phyloP scores from a whole-genome alignment of 2,329 filamentous ascomycete species.

The Fusarium coffeatum region DNA sequence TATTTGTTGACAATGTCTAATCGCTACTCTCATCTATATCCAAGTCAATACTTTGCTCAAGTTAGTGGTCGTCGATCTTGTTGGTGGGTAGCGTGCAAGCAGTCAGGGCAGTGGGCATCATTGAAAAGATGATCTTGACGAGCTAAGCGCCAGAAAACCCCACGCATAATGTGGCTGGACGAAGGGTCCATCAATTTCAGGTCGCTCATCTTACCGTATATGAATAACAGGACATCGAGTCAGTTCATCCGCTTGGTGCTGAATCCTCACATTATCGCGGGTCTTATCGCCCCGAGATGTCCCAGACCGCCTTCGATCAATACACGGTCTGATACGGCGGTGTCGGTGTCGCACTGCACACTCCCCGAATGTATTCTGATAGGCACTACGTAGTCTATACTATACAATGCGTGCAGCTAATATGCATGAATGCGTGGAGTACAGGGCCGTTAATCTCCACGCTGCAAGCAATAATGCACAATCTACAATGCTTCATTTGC shows the following conservation, averaged over 20 bases:
- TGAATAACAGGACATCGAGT: not conserved
- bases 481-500: constrained; percentile 18
- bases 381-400: not conserved
- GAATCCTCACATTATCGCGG: not conserved
- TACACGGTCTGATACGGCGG: constrained; percentile 19
- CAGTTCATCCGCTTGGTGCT: not conserved
- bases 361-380: constrained; percentile 14
- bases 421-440: constrained; percentile 29
- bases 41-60: too few relatives aligned
- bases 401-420: constrained; percentile 21
- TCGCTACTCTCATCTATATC: not conserved
- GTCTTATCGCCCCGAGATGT: constrained; percentile 30
- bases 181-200: not conserved
- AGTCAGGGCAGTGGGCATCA: not conserved
- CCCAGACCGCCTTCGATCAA: constrained; percentile 31
- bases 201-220: not conserved
- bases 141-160: constrained; percentile 12
- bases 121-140: not conserved
- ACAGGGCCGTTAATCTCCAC: constrained; percentile 25
- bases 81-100: not conserved
- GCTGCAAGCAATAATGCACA: constrained; percentile 26
- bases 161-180: not conserved
- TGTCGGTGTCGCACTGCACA: constrained; percentile 21
- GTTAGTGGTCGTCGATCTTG: not conserved
- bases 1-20: too few relatives aligned